phyloP scores from a whole-genome alignment of 2,329 filamentous ascomycete genomes.

The Huntiella abstrusa region DNA sequence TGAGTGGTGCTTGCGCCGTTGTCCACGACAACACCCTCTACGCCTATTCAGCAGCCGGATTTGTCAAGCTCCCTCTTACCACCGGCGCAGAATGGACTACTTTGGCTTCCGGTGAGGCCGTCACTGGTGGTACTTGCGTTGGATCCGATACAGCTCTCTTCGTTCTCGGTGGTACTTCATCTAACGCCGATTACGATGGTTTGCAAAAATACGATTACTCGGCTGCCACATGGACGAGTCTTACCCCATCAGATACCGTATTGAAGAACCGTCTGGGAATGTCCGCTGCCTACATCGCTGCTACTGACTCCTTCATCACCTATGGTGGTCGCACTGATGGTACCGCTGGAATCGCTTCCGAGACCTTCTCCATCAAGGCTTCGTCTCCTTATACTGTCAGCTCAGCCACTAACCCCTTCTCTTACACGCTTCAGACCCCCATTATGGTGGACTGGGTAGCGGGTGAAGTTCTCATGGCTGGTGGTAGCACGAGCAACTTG shows the following conservation, averaged over 20 bases:
- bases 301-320: constrained; percentile 53
- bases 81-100: constrained; percentile 53
- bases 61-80: constrained; percentile 53
- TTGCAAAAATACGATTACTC: constrained; percentile 48
- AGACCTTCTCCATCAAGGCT: constrained; percentile 58
- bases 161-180: constrained; percentile 55
- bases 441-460: constrained; percentile 58
- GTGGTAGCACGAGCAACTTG: constrained; percentile 42
- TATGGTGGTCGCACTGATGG: constrained; percentile 59
- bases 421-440: constrained; percentile 24
- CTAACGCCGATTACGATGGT: constrained; percentile 42
- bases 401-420: constrained; percentile 10
- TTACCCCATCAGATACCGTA: constrained; percentile 27
- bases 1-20: constrained; percentile 65
- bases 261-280: constrained; percentile 57
- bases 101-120: constrained; percentile 45
- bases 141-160: constrained; percentile 50
- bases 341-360: constrained; percentile 37
- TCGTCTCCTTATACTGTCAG: constrained; percentile 45
- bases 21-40: constrained; percentile 71
- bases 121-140: constrained; percentile 62
- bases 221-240: constrained; percentile 32
- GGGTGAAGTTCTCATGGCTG: constrained; percentile 52
- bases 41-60: constrained; percentile 55
- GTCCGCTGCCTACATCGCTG: constrained; percentile 53